Evolutionary conservation across 176 grass and related monocot genomes (phyloP).

Genomic region (Oryza glumipatula): DNA sequence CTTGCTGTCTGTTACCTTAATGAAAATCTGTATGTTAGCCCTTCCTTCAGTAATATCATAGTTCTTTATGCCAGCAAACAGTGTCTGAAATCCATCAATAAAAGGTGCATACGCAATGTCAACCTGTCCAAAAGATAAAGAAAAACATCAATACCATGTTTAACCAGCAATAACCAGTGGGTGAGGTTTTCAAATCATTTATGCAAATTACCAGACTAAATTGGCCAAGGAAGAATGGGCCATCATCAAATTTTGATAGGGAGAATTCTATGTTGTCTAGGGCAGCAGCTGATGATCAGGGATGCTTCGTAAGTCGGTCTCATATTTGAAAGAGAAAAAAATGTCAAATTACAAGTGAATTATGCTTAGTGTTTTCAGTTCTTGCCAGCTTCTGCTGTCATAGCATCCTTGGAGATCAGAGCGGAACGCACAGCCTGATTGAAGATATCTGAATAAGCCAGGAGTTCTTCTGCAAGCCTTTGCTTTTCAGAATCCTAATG

Average conservation of each 20-base stretch:
- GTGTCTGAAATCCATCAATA: constrained; percentile 54
- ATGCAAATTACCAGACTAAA: constrained; percentile 62
- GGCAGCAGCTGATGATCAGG: constrained; percentile 51
- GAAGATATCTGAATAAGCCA: constrained; percentile 59
- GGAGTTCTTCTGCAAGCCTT: constrained; percentile 60
- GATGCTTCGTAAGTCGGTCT: constrained; percentile 27
- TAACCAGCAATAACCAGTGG: neutral
- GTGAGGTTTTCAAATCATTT: neutral
- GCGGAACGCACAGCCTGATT: constrained; percentile 15
- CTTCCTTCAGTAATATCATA: constrained; percentile 63
- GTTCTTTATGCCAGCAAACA: constrained; percentile 52
- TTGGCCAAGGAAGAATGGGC: constrained; percentile 72
- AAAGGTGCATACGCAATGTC: constrained; percentile 85
- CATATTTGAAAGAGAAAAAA: neutral
- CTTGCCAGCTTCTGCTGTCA: constrained; percentile 50
- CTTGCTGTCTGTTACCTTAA: constrained; percentile 39
- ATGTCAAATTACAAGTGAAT: neutral
- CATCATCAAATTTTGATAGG: constrained; percentile 66
- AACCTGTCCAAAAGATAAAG: constrained; percentile 37
- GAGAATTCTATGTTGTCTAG: constrained; percentile 64
- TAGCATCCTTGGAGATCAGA: constrained; percentile 36
- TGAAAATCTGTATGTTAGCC: constrained; percentile 52
- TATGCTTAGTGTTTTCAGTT: neutral
- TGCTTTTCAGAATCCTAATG: constrained; percentile 62
- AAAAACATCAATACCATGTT: neutral